Evolutionary conservation across 345 rosid species (phyloP).

Genomic region (Aegle marmelos): DNA sequence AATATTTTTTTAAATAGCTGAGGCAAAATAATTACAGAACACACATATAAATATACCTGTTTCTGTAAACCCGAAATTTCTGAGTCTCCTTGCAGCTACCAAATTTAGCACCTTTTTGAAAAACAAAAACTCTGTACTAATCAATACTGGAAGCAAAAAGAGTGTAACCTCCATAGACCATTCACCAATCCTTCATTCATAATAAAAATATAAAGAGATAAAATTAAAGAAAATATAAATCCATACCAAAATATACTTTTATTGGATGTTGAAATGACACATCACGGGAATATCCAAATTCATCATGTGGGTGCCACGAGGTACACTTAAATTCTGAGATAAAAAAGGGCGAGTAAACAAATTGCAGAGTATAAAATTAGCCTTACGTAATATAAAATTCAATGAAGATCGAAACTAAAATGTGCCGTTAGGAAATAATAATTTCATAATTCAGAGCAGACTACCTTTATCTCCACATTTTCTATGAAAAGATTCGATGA

Average conservation of each 20-base stretch:
- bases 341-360: conserved; percentile 13
- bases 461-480: conserved; percentile 94
- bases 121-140: conserved; percentile 11
- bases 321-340: conserved; percentile 75
- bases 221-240: conserved; percentile 5
- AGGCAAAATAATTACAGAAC: not conserved
- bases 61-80: conserved; percentile 75
- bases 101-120: conserved; percentile 72
- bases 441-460: conserved; percentile 13
- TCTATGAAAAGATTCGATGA: conserved; percentile 74
- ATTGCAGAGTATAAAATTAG: conserved; percentile 14
- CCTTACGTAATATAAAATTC: not conserved
- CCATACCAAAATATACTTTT: conserved; percentile 87
- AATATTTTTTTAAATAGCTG: not conserved
- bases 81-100: conserved; percentile 89
- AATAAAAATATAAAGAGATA: not conserved
- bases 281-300: conserved; percentile 73
- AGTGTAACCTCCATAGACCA: conserved; percentile 1
- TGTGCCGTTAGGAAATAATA: not conserved
- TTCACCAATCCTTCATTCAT: not conserved
- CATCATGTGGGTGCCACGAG: conserved; percentile 67
- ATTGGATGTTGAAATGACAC: conserved; percentile 94
- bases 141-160: not conserved
- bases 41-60: conserved; percentile 47
- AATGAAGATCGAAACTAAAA: not conserved